Evolutionary conservation across 2,329 filamentous ascomycete species (phyloP).

Genomic region (Rhinocladiella mackenziei): DNA sequence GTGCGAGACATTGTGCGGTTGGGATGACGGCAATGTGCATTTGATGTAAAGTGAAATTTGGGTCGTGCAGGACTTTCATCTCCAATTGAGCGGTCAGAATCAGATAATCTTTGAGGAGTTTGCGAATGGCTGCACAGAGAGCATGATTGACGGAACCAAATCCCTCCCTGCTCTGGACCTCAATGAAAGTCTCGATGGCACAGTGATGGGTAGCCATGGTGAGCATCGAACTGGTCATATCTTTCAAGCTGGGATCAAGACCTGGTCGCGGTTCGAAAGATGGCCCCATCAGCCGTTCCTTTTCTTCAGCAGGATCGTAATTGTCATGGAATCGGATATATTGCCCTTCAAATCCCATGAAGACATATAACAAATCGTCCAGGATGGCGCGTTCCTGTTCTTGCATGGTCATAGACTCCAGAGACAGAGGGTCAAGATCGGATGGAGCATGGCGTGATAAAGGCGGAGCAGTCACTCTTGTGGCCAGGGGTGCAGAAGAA

Average conservation of each 20-base stretch:
- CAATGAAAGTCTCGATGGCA: constrained; percentile 86
- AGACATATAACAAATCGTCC: constrained; percentile 87
- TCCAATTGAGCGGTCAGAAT: constrained; percentile 90
- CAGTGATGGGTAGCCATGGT: constrained; percentile 92
- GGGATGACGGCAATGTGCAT: constrained; percentile 87
- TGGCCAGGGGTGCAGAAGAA: constrained; percentile 68
- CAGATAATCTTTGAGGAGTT: constrained; percentile 86
- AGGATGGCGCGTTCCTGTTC: constrained; percentile 81
- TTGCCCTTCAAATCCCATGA: constrained; percentile 98
- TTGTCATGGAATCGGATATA: constrained; percentile 82
- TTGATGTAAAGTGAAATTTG: constrained; percentile 85
- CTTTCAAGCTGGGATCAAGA: constrained; percentile 84
- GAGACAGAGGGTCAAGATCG: constrained; percentile 61
- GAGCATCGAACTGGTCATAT: constrained; percentile 82
- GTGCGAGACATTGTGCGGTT: constrained; percentile 84
- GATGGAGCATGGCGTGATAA: constrained; percentile 64
- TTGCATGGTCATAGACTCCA: constrained; percentile 70
- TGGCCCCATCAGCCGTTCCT: constrained; percentile 79
- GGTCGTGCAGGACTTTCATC: constrained; percentile 83
- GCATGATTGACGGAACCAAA: constrained; percentile 95
- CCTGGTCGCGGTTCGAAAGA: constrained; percentile 74
- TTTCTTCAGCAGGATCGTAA: constrained; percentile 80
- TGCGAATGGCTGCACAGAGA: constrained; percentile 89
- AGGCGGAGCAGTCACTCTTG: constrained; percentile 59
- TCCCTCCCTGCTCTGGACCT: constrained; percentile 87